These are phyloP conservation scores for Phytophthora capsici DNA, from an alignment of 352 stramenopile genomes.

Conservation along the genomic window DNA sequence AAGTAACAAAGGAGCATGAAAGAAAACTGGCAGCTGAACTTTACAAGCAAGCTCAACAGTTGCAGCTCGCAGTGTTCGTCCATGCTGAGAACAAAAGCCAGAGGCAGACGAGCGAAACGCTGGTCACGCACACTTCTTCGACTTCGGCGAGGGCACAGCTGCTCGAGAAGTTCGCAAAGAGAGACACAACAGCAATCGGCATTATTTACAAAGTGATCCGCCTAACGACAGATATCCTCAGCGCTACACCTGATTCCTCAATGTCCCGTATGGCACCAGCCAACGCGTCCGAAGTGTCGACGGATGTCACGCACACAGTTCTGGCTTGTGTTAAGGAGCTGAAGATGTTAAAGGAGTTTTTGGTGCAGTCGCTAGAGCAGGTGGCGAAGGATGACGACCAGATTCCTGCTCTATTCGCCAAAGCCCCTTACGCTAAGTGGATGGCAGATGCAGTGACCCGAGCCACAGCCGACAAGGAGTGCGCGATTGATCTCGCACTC, in stretches of 20 bases:
- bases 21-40: slow-evolving; percentile 32
- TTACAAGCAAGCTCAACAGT: slow-evolving; percentile 52
- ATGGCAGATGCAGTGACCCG: slow-evolving; percentile 21
- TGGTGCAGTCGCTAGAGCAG: slow-evolving; percentile 66
- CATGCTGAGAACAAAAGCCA: slow-evolving; percentile 19
- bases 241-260: slow-evolving; percentile 30
- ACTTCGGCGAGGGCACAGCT: slow-evolving; percentile 35
- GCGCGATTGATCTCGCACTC: slow-evolving; percentile 62
- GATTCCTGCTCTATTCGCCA: slow-evolving; percentile 6
- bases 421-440: slow-evolving; percentile 31
- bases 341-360: slow-evolving; percentile 71
- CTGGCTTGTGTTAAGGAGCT: slow-evolving; percentile 74
- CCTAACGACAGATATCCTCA: slow-evolving; percentile 71
- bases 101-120: slow-evolving; percentile 12
- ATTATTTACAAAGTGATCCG: slow-evolving; percentile 78
- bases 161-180: slow-evolving; percentile 61
- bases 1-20: slow-evolving; percentile 23
- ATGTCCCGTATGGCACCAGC: background rate
- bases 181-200: slow-evolving; percentile 61
- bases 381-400: slow-evolving; percentile 36
- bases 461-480: slow-evolving; percentile 45
- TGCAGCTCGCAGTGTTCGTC: slow-evolving; percentile 47
- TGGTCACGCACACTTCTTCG: background rate
- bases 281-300: slow-evolving; percentile 45
- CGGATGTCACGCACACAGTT: slow-evolving; percentile 66